Evolutionary conservation across 1,284 basidiomycete species (phyloP).

Genomic region (Leccinum griseonigrum): DNA sequence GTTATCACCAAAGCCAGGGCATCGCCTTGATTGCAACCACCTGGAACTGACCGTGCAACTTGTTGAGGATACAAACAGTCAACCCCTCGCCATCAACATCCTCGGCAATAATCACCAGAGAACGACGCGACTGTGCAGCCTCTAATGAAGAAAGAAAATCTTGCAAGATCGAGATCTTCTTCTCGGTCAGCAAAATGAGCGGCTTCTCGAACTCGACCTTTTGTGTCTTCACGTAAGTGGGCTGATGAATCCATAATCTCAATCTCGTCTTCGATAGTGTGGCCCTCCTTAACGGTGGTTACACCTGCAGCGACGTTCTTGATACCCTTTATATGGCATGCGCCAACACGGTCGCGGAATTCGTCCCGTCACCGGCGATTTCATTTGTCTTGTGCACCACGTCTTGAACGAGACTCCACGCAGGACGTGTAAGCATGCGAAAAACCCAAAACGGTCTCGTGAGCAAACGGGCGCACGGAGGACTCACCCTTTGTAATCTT

Average conservation of each 20-base stretch:
- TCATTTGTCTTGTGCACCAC: constrained; percentile 98
- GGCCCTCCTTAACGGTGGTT: constrained; percentile 98
- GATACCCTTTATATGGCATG: constrained; percentile 97
- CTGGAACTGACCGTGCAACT: constrained; percentile 94
- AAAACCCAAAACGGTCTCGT: constrained; percentile 2
- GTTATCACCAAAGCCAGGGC: constrained; percentile 97
- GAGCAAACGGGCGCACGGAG: background rate
- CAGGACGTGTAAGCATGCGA: background rate
- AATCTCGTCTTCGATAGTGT: constrained; percentile 97
- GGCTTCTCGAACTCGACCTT: constrained; percentile 99
- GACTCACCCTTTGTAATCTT: constrained; percentile 92
- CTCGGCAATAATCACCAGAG: constrained; percentile 95
- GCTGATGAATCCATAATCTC: constrained; percentile 98
- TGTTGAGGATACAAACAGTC: constrained; percentile 97
- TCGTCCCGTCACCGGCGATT: constrained; percentile 96
- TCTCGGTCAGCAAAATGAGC: constrained; percentile 89
- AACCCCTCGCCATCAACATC: constrained; percentile 98
- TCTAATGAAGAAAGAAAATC: constrained; percentile 96
- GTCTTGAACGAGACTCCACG: constrained; percentile 82
- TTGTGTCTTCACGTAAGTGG: constrained; percentile 99
- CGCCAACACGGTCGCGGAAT: constrained; percentile 95
- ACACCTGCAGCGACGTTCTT: constrained; percentile 99
- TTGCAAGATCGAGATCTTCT: constrained; percentile 95
- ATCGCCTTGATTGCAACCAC: constrained; percentile 90
- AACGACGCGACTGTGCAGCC: constrained; percentile 88